Evolutionary conservation across 768 basidiomycete species (phyloP).

Genomic region (Boletus patriciae): DNA sequence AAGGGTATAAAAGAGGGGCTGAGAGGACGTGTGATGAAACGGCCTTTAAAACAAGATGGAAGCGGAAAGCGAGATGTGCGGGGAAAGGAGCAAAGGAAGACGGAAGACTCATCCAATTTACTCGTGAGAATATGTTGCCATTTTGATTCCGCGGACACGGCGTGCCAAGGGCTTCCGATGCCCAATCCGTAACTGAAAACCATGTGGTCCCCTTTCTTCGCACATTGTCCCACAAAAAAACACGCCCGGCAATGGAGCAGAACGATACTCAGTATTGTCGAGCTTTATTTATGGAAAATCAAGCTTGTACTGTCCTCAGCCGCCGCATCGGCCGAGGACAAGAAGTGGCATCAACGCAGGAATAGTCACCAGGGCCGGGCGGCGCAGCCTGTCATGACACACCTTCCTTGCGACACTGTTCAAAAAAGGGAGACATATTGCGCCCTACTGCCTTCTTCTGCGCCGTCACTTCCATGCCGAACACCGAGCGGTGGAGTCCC

Average conservation of each 20-base stretch:
- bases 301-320: no score
- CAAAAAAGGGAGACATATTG: neutral
- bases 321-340: no score
- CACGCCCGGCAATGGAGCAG: no score
- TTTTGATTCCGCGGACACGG: neutral
- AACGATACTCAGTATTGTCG: no score
- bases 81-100: constrained; percentile 17
- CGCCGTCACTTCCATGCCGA: neutral
- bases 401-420: no score
- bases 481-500: neutral
- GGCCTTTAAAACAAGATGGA: neutral
- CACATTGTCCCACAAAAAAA: no score
- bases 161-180: neutral
- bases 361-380: neutral
- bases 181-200: neutral
- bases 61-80: neutral
- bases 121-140: constrained; percentile 15
- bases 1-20: neutral
- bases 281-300: no score
- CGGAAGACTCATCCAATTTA: constrained; percentile 20
- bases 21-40: neutral
- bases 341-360: no score
- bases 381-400: neutral
- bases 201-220: no score
- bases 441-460: neutral